Conservation (phyloP, 2,329 filamentous ascomycete genomes). For the Trichoderma harzianum region DNA sequence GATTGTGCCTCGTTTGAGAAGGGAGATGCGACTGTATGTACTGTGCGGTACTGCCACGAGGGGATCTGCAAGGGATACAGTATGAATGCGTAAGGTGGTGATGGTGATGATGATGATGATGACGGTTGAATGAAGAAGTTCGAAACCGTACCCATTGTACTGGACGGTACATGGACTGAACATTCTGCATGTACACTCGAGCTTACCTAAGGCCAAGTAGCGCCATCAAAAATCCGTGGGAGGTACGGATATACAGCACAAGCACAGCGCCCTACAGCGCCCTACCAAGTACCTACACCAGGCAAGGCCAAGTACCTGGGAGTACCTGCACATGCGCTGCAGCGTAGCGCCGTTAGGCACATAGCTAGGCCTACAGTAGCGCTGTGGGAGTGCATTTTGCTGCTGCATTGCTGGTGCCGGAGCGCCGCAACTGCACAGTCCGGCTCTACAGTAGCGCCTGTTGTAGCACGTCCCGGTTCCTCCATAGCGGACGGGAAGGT, state of each 20-base stretch:
- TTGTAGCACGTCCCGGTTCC: background rate
- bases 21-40: background rate
- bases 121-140: background rate
- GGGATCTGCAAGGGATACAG: background rate
- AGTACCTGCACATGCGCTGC: background rate
- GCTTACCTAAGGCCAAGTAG: background rate
- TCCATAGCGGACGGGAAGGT: slow-evolving; percentile 16
- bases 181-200: too few relatives aligned
- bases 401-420: background rate
- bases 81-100: background rate
- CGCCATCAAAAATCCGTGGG: background rate
- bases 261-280: too few relatives aligned
- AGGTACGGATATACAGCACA: background rate
- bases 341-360: background rate
- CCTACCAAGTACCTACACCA: too few relatives aligned
- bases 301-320: background rate
- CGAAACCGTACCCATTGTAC: background rate
- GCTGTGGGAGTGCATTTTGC: background rate
- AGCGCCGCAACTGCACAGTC: too few relatives aligned
- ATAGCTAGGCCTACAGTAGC: background rate
- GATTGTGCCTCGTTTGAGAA: background rate
- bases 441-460: too few relatives aligned
- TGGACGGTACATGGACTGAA: background rate
- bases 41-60: background rate
- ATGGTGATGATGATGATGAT: background rate